Base-by-base conservation (phyloP, 768 basidiomycete genomes). In the Amanita pseudoporphyria region DNA sequence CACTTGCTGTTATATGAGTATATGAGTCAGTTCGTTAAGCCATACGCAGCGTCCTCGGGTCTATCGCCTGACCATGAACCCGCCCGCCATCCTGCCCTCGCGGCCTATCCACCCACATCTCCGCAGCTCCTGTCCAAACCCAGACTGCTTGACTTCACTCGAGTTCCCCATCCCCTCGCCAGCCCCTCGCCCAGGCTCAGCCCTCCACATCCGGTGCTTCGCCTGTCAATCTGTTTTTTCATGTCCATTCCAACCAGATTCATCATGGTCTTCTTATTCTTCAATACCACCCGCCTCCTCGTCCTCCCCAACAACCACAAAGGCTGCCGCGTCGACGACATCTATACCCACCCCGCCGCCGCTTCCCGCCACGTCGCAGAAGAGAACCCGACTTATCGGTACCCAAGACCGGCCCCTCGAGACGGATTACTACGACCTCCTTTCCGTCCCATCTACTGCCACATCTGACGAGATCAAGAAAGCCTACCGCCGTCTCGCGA, bases 341-440 rank as follows among this genome's bases (percentile, higher is more conserved):
- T 47, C 53, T 16, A 35, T 40, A 9, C 24, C 47, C 22, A 32
- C 37, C 26, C 52, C 56, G 38, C 47, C 58, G 19, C 50, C 57
- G 31, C 58, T 60, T 47, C 56, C 59, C 37, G 45, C 58, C 35
- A 54, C 54, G 16, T 53, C 56, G 32, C 59, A 56, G 48, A 59
- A 76, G 43, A 82, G 76, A 61, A 76, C 80, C 9, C 69, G 90
- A 52, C 89, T 87, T 72, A 89, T 91, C 54, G 90, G 90, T 1
- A 88, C 90, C 14, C 88, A 93, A 62, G 88, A 90, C 53, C 74
- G 80, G 48, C 92, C 91, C 5, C 68, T 95, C 32, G 91, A 95
- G 60, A 92, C 86, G 0, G 82, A 76, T n/a, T 94, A 93, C 66
- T 95, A 94, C 58, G 90, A 95, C 60, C 73, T 87, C 18, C 71